Evolutionary conservation across 2,329 filamentous ascomycete genomes (phyloP), one percentile per base, ranked within the genome.

Genomic region (Metarhizium robertsii): DNA sequence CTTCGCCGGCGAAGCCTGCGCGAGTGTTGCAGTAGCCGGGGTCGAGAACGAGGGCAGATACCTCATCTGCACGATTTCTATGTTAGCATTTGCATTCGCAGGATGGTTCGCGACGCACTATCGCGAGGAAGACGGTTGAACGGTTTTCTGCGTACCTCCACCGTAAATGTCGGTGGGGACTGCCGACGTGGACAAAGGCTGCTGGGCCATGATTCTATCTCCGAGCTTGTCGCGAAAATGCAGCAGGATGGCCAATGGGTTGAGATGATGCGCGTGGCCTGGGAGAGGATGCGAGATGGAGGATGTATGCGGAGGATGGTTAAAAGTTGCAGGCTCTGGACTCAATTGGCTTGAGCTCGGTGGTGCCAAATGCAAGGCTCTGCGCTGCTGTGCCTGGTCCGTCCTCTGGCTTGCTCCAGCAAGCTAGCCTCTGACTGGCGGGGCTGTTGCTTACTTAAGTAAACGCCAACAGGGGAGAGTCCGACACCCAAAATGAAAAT

Each of bases 1-100:
- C 94, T 81, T 99, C 95, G 67, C 95, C 94, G 13, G 95, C 95
- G 67, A 97, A 99, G 57, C 94, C 94, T 58, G 92, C 94, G 73
- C 95, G 91, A 45, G 89, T 92, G 63, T 85, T 87, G 67, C 88
- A 90, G 75, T 91, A 96, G 59, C 95, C 94, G 3, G 94, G 89
- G 69, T 99, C 94, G 67, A 99, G 89, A 42, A 99, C 90, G 63
- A 99, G 88, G 53, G 95, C 95, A 40, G 92, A 95, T 61, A 99
- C 92, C 77, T 99, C 94, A 78, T 99, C 94, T 96, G 65, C 56
- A 14, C 2, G 42, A 29, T 10, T 34, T 18, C 13, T n/a, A 38
- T 50, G 46, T 56, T 47, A 57, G 53, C 53, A 60, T 52, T 36
- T 54, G 56, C 18, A n/a, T 3, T 14, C 4, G 45, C 30, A 10